phyloP scores from a whole-genome alignment of 2,329 filamentous ascomycete genomes.

The Fusarium concolor region DNA sequence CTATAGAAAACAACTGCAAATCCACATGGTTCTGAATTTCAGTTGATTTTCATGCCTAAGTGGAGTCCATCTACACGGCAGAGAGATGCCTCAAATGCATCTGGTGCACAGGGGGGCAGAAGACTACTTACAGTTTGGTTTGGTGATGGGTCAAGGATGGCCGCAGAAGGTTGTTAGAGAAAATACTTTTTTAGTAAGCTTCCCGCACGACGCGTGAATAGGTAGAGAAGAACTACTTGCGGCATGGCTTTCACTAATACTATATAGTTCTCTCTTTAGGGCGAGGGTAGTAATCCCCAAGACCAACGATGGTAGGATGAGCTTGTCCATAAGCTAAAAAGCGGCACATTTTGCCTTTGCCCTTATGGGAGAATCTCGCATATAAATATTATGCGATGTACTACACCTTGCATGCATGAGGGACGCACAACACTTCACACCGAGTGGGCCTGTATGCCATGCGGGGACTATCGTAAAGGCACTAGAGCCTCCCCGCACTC shows the following conservation, averaged over 20 bases:
- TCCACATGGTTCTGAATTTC: neutral
- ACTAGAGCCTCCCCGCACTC: neutral
- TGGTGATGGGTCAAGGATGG: no score
- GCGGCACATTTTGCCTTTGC: neutral
- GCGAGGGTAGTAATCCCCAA: neutral
- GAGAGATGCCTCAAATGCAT: neutral
- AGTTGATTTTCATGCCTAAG: neutral
- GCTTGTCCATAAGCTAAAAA: neutral
- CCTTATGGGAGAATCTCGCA: neutral
- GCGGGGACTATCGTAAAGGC: neutral
- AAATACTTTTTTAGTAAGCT: no score
- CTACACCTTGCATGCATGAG: neutral
- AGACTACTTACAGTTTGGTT: neutral
- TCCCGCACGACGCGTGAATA: no score
- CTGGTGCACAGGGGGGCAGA: neutral
- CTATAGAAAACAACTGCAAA: neutral
- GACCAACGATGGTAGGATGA: neutral
- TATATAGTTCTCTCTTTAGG: neutral
- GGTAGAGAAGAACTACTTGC: no score
- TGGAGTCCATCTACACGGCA: neutral
- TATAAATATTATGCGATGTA: neutral
- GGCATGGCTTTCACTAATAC: neutral
- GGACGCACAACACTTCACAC: neutral
- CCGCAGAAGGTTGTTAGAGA: no score
- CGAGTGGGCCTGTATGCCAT: neutral